Evolutionary conservation across 2,329 filamentous ascomycete species (phyloP).

Genomic region (Setomelanomma holmii): DNA sequence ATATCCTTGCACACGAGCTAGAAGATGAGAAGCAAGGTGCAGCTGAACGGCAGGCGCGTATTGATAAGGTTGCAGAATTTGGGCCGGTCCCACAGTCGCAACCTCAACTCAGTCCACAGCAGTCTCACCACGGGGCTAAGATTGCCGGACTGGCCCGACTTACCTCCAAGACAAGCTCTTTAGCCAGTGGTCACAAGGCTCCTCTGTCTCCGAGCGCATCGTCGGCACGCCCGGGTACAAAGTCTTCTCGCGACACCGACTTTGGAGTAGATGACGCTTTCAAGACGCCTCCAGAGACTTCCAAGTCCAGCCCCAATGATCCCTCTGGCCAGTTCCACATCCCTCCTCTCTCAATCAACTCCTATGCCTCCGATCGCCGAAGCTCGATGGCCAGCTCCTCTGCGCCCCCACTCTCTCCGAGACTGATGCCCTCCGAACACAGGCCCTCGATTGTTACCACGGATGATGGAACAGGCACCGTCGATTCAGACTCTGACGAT

Average conservation of each 20-base stretch:
- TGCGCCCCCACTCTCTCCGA: conserved; percentile 43
- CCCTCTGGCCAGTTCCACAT: conserved; percentile 37
- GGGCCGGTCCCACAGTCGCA: conserved; percentile 26
- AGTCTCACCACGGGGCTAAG: conserved; percentile 34
- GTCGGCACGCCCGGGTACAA: conserved; percentile 42
- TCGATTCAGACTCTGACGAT: conserved; percentile 32
- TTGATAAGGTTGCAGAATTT: conserved; percentile 33
- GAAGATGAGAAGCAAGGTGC: conserved; percentile 71
- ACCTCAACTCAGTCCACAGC: conserved; percentile 35
- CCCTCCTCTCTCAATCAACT: conserved; percentile 44
- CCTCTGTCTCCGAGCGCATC: conserved; percentile 39
- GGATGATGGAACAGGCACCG: conserved; percentile 29
- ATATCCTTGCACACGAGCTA: conserved; percentile 84
- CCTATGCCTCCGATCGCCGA: conserved; percentile 38
- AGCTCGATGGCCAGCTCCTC: conserved; percentile 43
- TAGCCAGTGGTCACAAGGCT: conserved; percentile 37
- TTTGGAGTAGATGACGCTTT: conserved; percentile 51
- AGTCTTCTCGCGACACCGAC: conserved; percentile 47
- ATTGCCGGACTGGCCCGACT: conserved; percentile 43
- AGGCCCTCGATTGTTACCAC: conserved; percentile 44
- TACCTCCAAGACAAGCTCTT: conserved; percentile 46
- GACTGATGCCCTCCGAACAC: conserved; percentile 39
- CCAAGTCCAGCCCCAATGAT: conserved; percentile 45
- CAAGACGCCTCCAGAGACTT: conserved; percentile 55
- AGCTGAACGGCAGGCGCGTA: conserved; percentile 33